Percentiles rank a stretch among this genome's conserved stretches.
These are phyloP conservation scores for Globisporangium recalcitrans DNA, from an alignment of 352 stramenopile species.

Conservation along the genomic window DNA sequence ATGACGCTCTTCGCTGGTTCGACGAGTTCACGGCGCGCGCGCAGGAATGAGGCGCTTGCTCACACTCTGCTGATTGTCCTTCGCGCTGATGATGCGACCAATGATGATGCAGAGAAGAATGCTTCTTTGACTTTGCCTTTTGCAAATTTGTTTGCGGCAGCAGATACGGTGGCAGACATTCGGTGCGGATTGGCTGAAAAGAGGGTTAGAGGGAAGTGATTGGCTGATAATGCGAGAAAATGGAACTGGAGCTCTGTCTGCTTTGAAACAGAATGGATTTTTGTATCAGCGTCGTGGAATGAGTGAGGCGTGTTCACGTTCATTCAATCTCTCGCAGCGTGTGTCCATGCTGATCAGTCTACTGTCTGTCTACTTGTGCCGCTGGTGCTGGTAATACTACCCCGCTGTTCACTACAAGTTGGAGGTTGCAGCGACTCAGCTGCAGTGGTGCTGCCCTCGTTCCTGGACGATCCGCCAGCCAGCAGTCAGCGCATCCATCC, in stretches of 20 bases:
- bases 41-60: not conserved
- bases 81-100: not conserved
- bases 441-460: not conserved
- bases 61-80: constrained; percentile 4
- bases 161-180: not conserved
- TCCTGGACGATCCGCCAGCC: not conserved
- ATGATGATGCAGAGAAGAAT: not conserved
- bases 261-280: not conserved
- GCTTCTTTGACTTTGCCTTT: too few species aligned
- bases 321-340: not conserved
- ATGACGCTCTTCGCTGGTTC: not conserved
- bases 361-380: not conserved
- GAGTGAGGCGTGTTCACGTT: not conserved
- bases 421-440: not conserved
- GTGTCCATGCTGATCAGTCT: not conserved
- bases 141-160: not conserved
- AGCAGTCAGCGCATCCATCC: not conserved
- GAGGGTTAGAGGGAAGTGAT: not conserved
- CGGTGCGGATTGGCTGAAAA: not conserved
- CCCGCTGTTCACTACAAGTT: too few species aligned
- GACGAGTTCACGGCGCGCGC: not conserved
- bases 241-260: not conserved
- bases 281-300: not conserved
- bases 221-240: not conserved
- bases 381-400: too few species aligned